phyloP scores from a whole-genome alignment of 352 stramenopile genomes.

The Peronospora belbahrii region DNA sequence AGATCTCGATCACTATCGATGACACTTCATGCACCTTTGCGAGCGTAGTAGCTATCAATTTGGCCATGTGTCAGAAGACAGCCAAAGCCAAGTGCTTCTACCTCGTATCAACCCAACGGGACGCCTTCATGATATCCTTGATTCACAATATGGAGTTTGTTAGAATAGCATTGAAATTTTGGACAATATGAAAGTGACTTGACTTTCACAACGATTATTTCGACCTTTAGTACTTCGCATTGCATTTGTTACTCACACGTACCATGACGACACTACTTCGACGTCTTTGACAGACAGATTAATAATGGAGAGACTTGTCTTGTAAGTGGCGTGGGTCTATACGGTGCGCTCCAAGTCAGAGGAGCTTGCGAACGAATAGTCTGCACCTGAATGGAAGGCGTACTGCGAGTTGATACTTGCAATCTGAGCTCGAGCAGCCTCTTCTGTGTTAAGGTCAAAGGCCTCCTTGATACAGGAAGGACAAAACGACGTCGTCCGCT shows the following conservation, averaged over 20 bases:
- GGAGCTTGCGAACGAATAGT: constrained; percentile 29
- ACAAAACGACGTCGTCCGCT: constrained; percentile 31
- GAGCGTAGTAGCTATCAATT: constrained; percentile 17
- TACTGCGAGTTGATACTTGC: constrained; percentile 18
- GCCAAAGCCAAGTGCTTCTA: constrained; percentile 13
- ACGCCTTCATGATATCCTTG: no score
- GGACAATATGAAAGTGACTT: no score
- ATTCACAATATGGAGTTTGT: no score
- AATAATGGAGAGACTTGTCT: constrained; percentile 1
- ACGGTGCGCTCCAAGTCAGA: constrained; percentile 21
- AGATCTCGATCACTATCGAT: constrained; percentile 27
- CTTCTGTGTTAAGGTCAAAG: constrained; percentile 25
- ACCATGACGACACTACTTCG: neutral
- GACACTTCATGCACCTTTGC: constrained; percentile 18
- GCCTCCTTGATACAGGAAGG: constrained; percentile 29
- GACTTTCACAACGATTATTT: no score
- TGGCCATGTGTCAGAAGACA: constrained; percentile 12
- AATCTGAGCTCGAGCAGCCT: constrained; percentile 25
- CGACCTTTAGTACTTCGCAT: neutral
- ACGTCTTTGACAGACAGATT: neutral
- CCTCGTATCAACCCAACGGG: neutral
- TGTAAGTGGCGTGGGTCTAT: constrained; percentile 16
- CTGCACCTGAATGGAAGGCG: constrained; percentile 20
- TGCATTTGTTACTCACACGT: neutral
- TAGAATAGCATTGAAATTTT: no score